Evolutionary conservation across 164 flowering plant genomes (phyloP).

Genomic region (Brasenia schreberi): DNA sequence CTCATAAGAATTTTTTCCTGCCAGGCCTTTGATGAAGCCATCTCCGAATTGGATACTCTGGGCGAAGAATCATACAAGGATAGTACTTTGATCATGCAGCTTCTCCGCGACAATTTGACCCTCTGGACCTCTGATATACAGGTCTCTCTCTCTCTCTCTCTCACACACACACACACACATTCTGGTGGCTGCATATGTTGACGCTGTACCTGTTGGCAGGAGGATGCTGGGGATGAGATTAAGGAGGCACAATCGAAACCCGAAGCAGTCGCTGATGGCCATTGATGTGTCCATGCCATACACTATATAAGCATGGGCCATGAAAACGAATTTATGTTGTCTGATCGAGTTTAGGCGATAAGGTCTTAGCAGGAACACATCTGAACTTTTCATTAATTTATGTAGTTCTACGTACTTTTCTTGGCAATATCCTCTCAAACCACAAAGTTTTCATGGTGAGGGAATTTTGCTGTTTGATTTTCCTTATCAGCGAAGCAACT

Average conservation of each 20-base stretch:
- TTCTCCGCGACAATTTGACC: constrained; percentile 15
- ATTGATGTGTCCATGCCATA: neutral
- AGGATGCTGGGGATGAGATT: constrained; percentile 41
- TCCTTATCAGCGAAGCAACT: neutral
- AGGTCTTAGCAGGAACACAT: neutral
- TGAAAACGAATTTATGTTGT: neutral
- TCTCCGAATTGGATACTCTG: constrained; percentile 18
- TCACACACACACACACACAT: neutral
- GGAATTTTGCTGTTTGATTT: neutral
- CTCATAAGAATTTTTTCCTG: neutral
- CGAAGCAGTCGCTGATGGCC: constrained; percentile 15
- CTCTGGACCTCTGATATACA: constrained; percentile 16
- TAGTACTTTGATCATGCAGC: constrained; percentile 19
- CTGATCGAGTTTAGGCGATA: neutral
- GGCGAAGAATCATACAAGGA: constrained; percentile 19
- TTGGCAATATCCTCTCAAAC: neutral
- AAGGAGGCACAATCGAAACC: constrained; percentile 38
- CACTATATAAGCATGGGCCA: neutral
- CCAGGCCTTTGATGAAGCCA: constrained; percentile 20
- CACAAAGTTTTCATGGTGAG: neutral
- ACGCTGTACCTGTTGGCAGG: constrained; percentile 4
- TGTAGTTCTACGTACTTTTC: neutral
- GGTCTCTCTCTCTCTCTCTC: neutral
- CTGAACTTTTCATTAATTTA: neutral
- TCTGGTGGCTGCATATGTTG: neutral